Evolutionary conservation across 2,329 filamentous ascomycete genomes (phyloP), one percentile per base, ranked within the genome.

Genomic region (Trichoderma citrinoviride): DNA sequence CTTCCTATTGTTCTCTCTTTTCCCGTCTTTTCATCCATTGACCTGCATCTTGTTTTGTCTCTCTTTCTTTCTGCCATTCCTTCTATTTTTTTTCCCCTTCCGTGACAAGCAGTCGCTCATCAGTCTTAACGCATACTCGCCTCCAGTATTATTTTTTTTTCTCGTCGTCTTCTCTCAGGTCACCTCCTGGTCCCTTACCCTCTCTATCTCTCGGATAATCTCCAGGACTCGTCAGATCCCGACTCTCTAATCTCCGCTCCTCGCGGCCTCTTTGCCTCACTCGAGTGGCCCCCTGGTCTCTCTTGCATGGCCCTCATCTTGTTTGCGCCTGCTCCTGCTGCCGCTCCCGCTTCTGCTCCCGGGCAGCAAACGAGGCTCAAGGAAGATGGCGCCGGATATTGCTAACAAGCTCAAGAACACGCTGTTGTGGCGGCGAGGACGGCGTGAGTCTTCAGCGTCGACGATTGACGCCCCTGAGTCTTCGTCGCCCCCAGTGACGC

Each of bases 341-440:
- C 25, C 25, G 58, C 49, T 53, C 37, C 49, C 23, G 43, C 52
- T 58, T 54, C 44, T 58, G 41, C 61, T 61, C 8, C 37, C 23
- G 49, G 49, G 58, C 58, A 61, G 58, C 61, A 64, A 49, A 63
- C 61, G 61, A 63, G 52, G 41, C 61, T 56, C 41, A 49, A 56
- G 43, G 52, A 49, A 37, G 47, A 65, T 65, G 63, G 63, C 56
- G 43, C 37, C 63, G 27, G 63, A 65, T 25, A 61, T 65, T 19
- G 63, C 63, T 33, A 52, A 46, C 23, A 61, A 55, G 43, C 50
- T 65, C 63, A 65, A 65, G 47, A 41, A 37, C 17, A 61, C 63
- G 37, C 50, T 65, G 55, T 65, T 65, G n/a, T 54, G 56, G 61
- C 61, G 61, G 57, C 63, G 63, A n/a, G n/a, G n/a, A 17, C 54